phyloP scores from a whole-genome alignment of 441 rosid genomes.

The Bocquillonia castaneifolia region DNA sequence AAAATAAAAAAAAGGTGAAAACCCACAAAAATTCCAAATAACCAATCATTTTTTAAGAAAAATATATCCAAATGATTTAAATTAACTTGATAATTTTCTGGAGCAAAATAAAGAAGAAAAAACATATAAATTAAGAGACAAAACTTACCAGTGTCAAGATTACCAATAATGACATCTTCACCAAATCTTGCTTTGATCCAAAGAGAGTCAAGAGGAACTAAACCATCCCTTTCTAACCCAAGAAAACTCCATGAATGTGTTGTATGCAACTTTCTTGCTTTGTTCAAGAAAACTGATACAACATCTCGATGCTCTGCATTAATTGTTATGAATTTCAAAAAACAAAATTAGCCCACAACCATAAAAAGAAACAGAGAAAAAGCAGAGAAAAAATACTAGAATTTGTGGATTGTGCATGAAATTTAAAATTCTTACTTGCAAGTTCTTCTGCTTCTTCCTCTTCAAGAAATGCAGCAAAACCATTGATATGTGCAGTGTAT shows the following conservation, averaged over 20 bases:
- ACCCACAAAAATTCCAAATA: no score
- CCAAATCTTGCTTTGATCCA: conserved; percentile 51
- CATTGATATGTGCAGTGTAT: conserved; percentile 43
- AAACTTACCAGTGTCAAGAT: conserved; percentile 51
- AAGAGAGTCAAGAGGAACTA: conserved; percentile 21
- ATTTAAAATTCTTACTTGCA: conserved; percentile 28
- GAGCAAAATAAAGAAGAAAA: no score
- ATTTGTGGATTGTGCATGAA: neutral
- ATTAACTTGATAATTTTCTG: neutral
- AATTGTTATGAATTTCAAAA: neutral
- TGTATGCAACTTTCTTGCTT: conserved; percentile 42
- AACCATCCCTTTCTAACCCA: conserved; percentile 33
- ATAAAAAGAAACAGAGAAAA: conserved; percentile 3
- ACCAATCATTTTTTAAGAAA: neutral
- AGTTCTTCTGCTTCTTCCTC: conserved; percentile 47
- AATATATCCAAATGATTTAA: neutral
- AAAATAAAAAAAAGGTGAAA: no score
- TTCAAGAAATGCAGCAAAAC: conserved; percentile 50
- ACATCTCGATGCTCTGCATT: conserved; percentile 51
- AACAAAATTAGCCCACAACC: neutral
- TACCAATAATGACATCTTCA: conserved; percentile 50
- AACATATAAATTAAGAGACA: neutral
- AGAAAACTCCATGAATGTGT: conserved; percentile 62
- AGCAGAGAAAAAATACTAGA: neutral
- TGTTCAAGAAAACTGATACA: conserved; percentile 41